A percentile compares a stretch with the other conserved stretches of the same genome.
These are phyloP conservation scores for Aegilops bicornis DNA, from an alignment of 176 grass and related monocot genomes.

Conservation along the genomic window DNA sequence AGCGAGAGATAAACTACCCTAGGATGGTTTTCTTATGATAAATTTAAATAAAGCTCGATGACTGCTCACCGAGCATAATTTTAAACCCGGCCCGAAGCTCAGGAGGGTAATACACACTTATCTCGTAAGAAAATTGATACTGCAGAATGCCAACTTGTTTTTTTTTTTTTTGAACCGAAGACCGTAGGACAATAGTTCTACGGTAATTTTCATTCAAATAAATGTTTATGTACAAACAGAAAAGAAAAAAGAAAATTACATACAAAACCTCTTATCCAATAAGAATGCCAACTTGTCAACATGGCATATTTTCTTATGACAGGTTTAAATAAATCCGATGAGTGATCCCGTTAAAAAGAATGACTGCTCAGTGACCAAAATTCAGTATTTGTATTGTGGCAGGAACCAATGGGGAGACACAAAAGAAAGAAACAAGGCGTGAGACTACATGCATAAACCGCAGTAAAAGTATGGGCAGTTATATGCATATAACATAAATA, in stretches of 20 bases:
- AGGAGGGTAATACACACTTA: neutral
- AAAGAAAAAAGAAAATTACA: too few relatives aligned
- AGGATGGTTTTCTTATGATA: neutral
- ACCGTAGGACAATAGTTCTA: too few relatives aligned
- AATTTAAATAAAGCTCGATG: neutral
- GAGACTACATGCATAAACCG: neutral
- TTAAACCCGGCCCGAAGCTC: neutral
- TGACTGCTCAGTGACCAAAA: neutral
- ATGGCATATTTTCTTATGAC: neutral
- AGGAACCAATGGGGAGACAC: neutral
- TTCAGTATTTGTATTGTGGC: neutral
- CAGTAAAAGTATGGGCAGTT: neutral
- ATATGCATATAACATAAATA: neutral
- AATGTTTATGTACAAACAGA: too few relatives aligned
- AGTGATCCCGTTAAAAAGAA: neutral
- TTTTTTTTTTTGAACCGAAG: too few relatives aligned
- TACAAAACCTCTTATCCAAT: too few relatives aligned
- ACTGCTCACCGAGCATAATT: neutral
- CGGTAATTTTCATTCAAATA: too few relatives aligned
- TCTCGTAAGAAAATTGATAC: neutral
- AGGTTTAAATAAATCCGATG: neutral
- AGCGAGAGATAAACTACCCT: neutral
- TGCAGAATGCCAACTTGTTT: neutral
- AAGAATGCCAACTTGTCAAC: neutral
- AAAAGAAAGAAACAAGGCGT: conserved; percentile 14